Percentiles rank a stretch among this genome's conserved stretches.
These are phyloP conservation scores for Xylogone sp. DNA, from an alignment of 2,329 filamentous ascomycete species.

Conservation along the genomic window DNA sequence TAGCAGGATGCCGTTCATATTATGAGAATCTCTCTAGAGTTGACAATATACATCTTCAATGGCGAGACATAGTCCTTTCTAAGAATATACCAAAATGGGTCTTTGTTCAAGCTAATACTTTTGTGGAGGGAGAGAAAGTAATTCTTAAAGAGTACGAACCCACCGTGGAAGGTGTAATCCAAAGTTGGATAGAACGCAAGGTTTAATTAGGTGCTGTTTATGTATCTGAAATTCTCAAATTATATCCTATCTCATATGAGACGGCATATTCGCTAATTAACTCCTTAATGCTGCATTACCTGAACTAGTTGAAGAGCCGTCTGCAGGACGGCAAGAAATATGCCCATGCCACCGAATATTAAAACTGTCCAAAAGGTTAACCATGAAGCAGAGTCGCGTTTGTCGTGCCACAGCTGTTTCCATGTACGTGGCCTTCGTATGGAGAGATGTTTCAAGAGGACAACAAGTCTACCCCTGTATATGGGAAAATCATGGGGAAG, in stretches of 20 bases:
- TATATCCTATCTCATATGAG: constrained; percentile 5
- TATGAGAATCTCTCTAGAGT: constrained; percentile 57
- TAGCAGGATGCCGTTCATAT: constrained; percentile 45
- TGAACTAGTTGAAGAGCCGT: constrained; percentile 19
- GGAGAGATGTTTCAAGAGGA: background rate
- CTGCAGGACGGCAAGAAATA: constrained; percentile 17
- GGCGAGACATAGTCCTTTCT: constrained; percentile 51
- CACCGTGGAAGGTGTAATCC: constrained; percentile 49
- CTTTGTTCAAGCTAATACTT: constrained; percentile 64
- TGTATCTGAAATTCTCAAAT: constrained; percentile 3
- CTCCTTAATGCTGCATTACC: constrained; percentile 4
- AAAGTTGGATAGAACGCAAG: constrained; percentile 40
- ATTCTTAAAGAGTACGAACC: constrained; percentile 54
- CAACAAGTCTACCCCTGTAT: background rate
- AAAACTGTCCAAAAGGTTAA: constrained; percentile 19
- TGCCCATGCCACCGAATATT: constrained; percentile 15
- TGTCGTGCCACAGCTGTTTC: constrained; percentile 17
- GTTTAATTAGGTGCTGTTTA: background rate
- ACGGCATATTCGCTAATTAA: too few species aligned
- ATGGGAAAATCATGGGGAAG: constrained; percentile 2
- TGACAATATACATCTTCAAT: constrained; percentile 46
- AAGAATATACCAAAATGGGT: constrained; percentile 54
- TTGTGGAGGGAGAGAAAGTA: constrained; percentile 32
- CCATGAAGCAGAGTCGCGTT: constrained; percentile 21
- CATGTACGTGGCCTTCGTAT: constrained; percentile 1